Base-by-base conservation (phyloP, 257 asterid species). In the Cinchona pubescens region DNA sequence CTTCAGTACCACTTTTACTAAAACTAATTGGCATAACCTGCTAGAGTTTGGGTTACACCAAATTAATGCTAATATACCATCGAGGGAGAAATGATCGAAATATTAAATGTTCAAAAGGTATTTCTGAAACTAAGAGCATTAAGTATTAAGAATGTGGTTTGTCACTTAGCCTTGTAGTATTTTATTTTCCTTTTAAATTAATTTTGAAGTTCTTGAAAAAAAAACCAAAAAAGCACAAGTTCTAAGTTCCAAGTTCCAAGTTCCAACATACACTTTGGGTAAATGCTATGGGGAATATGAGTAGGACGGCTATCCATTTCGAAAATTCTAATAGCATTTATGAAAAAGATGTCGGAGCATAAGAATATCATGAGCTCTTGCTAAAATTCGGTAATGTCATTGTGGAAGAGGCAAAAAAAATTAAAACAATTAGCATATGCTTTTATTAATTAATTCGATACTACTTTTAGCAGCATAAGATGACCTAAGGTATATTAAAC, bases 261-360 rank as follows among this genome's bases (percentile, higher is more conserved):
- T 40, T 66, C 53, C 34, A 42, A 66, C 35, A 66, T 66, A 23
- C 21, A 25, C 69, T 37, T 37, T 65, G 70, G 29, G n/a, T n/a
- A 23, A 66, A 38, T 66, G 71, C 34, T 66, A 37, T 38, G 51
- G 46, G 46, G 71, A 67, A 67, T 67, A 67, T 40, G 35, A 42
- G 71, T 40, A 65, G 70, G 70, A 21, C 32, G 70, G 70, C 70
- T 37, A 65, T 65, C 70, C 70, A 65, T 37, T 19, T 38, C 69
- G 1, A 64, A 34, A 65, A 37, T 65, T 10, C 32, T 12, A 21
- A 21, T 12, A 67, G 7, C 71, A n/a, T 23, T 67, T 40, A 14
- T 25, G 27, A 38, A 67, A 67, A 67, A 67, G 53, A 67, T n/a
- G 35, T 40, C 30, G 55, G 71, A 40, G 71, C 71, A 67, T 67